Percentiles rank a stretch among this genome's conserved stretches.
phyloP scores from a whole-genome alignment of 2,329 filamentous ascomycete species.

The Dendryphion nanum region DNA sequence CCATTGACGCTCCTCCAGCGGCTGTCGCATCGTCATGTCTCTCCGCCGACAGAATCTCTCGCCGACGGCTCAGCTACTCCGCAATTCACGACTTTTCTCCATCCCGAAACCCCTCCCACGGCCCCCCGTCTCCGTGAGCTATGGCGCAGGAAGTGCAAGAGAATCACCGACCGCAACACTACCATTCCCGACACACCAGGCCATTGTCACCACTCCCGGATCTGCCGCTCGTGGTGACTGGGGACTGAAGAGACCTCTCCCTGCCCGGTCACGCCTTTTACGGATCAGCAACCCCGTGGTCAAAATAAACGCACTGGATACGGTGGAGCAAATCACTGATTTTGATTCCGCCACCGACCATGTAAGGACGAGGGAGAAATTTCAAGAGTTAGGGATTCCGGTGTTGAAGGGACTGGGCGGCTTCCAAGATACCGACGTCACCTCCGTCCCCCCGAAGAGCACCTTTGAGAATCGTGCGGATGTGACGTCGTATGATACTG shows the following conservation, averaged over 20 bases:
- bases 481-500: constrained; percentile 24
- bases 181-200: constrained; percentile 76
- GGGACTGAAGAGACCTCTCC: constrained; percentile 85
- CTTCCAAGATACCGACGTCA: constrained; percentile 18
- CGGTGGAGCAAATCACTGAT: constrained; percentile 84
- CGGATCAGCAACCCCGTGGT: constrained; percentile 70
- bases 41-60: constrained; percentile 44
- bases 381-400: constrained; percentile 75
- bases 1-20: constrained; percentile 30
- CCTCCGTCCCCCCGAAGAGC: constrained; percentile 12
- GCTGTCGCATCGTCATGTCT: constrained; percentile 40
- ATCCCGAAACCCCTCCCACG: constrained; percentile 73
- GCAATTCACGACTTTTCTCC: constrained; percentile 86
- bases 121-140: constrained; percentile 47
- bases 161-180: constrained; percentile 71
- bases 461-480: constrained; percentile 35
- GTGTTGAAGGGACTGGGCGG: constrained; percentile 49
- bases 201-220: constrained; percentile 72
- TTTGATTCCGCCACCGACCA: constrained; percentile 83
- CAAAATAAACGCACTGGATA: constrained; percentile 76
- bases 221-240: constrained; percentile 81
- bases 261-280: constrained; percentile 66
- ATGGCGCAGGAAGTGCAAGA: constrained; percentile 50
- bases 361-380: constrained; percentile 77
- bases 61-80: constrained; percentile 68